Conservation (phyloP, 352 stramenopile species). For the Hyaloperonospora arabidopsidis region DNA sequence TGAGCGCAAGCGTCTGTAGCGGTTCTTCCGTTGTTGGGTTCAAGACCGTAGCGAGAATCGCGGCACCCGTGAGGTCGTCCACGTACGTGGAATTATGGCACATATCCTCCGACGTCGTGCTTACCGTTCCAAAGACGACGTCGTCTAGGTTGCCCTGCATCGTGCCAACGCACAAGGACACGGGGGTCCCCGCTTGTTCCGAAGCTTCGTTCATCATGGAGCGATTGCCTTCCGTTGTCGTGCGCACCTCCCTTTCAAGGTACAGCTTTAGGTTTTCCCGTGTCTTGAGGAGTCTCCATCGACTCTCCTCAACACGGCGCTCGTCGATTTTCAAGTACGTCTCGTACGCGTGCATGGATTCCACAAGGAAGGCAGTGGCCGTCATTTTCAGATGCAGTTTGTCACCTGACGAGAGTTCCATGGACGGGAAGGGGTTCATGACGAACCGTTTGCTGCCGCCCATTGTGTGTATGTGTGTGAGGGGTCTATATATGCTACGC, state of each 20-base stretch:
- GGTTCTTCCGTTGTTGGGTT: conserved; percentile 29
- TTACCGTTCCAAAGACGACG: conserved; percentile 29
- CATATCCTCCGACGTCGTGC: conserved; percentile 27
- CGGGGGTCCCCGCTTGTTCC: conserved; percentile 25
- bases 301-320: conserved; percentile 25
- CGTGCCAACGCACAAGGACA: conserved; percentile 24
- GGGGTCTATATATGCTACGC: not conserved
- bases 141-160: conserved; percentile 35
- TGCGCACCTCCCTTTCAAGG: conserved; percentile 28
- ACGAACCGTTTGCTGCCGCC: conserved; percentile 24
- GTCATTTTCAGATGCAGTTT: conserved; percentile 32
- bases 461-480: conserved; percentile 15
- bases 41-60: conserved; percentile 20
- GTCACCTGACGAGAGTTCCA: conserved; percentile 25
- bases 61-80: conserved; percentile 21
- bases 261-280: conserved; percentile 27
- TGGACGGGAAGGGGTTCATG: conserved; percentile 32
- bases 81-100: conserved; percentile 32
- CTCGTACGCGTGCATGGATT: conserved; percentile 26
- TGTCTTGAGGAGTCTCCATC: conserved; percentile 41
- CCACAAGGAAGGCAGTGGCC: conserved; percentile 17
- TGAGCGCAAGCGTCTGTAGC: conserved; percentile 24
- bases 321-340: conserved; percentile 18
- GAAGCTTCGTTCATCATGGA: conserved; percentile 28
- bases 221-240: conserved; percentile 21